Base-by-base conservation (phyloP, 371 early-diverging fungal genomes). In the Lichtheimia ornata region DNA sequence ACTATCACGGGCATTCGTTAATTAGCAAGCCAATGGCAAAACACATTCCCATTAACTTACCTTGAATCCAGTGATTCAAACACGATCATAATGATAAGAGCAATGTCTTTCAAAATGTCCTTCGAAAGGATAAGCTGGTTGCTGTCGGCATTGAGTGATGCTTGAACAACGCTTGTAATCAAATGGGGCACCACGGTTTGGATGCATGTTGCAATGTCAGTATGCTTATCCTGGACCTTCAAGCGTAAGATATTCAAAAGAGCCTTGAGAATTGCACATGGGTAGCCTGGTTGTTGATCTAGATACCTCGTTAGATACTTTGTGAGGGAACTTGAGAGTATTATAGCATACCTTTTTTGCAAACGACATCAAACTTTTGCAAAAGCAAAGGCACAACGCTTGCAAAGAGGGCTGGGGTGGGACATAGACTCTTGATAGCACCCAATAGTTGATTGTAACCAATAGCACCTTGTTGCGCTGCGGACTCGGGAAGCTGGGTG, bases 201-300 rank as follows among this genome's bases (percentile, higher is more conserved):
- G 25, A 84, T 66, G 43, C 79, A 84, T n/a, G 73, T 66, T 4
- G 73, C 66, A 18, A 85, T 57, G 50, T 86, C 85, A 0, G 60
- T 47, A 52, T 85, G 85, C 14, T 71, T 66, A 27, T 72, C 62
- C 4, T 61, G 56, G 1, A 74, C 67, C 53, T 85, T 84, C 22
- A 65, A 56, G 18, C 76, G 63, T 11, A 86, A 53, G 13, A 85
- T 64, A 42, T 66, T 65, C 56, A 82, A 61, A 2, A 87, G 50
- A 5, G 83, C 66, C 2, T 69, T 57, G 40, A 81, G 65, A 7
- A 87, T 69, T 6, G 79, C 78, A 40, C 71, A 66, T 0, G 82
- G 72, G 58, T 86, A 86, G 0, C 71, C 56, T 22, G 67, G 42
- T 18, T 41, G 11, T 42, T 56, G 40, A 17, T 57, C 63, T 63